phyloP scores from a whole-genome alignment of 768 basidiomycete species.

The Hericium erinaceus region DNA sequence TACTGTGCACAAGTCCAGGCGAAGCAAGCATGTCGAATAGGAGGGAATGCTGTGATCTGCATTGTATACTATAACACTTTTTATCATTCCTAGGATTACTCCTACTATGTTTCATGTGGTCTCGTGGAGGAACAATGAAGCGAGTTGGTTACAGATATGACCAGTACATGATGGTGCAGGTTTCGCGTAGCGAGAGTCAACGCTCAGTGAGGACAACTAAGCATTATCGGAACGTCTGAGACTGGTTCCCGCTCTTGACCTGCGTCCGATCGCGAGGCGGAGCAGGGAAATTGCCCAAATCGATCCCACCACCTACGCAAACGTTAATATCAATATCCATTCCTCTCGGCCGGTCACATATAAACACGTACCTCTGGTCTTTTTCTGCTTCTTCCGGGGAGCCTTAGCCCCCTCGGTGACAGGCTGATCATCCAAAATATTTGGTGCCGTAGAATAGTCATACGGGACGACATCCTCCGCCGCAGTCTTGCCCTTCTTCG shows the following conservation, averaged over 20 bases:
- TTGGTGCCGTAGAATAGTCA: conserved; percentile 61
- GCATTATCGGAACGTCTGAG: conserved; percentile 21
- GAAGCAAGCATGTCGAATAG: conserved; percentile 49
- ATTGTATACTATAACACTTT: not conserved
- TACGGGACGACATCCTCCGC: conserved; percentile 32
- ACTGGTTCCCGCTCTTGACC: conserved; percentile 25
- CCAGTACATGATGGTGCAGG: too few relatives aligned
- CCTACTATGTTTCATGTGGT: too few relatives aligned
- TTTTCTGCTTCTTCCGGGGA: conserved; percentile 31
- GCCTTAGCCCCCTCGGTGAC: conserved; percentile 22
- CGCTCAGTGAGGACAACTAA: too few relatives aligned
- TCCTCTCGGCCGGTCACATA: not conserved
- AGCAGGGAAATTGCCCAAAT: conserved; percentile 22
- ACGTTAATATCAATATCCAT: not conserved
- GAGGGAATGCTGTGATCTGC: conserved; percentile 5
- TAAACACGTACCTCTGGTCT: conserved; percentile 20
- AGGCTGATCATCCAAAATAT: conserved; percentile 54
- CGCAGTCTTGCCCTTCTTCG: conserved; percentile 7
- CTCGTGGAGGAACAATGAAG: too few relatives aligned
- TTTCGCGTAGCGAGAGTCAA: too few relatives aligned
- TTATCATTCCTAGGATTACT: too few relatives aligned
- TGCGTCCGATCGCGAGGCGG: conserved; percentile 25
- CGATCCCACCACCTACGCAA: conserved; percentile 6
- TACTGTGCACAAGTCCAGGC: conserved; percentile 51
- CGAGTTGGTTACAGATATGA: too few relatives aligned